Conservation (phyloP, 805 yeast species). For the Metschnikowia gelsemii region DNA sequence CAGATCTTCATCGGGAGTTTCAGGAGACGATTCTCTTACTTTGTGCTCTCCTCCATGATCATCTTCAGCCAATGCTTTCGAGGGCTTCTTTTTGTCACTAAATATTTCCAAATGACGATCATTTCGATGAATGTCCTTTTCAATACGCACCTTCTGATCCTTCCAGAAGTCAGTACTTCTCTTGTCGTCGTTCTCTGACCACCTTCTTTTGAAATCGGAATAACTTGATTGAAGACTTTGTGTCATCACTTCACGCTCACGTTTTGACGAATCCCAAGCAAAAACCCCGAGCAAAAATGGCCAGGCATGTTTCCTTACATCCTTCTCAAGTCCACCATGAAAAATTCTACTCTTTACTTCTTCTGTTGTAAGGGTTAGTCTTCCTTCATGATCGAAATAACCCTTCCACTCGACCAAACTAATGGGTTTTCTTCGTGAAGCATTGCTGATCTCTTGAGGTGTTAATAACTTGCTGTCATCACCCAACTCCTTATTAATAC, state of each 20-base stretch:
- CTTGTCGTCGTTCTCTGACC: slow-evolving; percentile 58
- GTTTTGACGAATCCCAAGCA: slow-evolving; percentile 81
- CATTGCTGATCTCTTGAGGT: slow-evolving; percentile 55
- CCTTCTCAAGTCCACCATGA: slow-evolving; percentile 77
- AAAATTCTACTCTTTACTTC: slow-evolving; percentile 84
- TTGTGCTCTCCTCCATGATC: not conserved
- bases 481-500: slow-evolving; percentile 62
- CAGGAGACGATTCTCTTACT: slow-evolving; percentile 27
- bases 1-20: slow-evolving; percentile 41
- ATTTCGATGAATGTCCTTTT: slow-evolving; percentile 89
- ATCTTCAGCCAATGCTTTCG: not conserved
- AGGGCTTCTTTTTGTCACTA: slow-evolving; percentile 42
- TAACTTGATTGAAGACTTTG: slow-evolving; percentile 60
- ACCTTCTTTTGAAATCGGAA: slow-evolving; percentile 62
- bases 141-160: slow-evolving; percentile 87
- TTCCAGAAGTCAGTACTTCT: slow-evolving; percentile 67
- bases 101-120: slow-evolving; percentile 76
- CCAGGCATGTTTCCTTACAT: slow-evolving; percentile 77
- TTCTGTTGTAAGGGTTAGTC: slow-evolving; percentile 65
- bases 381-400: slow-evolving; percentile 77
- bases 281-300: slow-evolving; percentile 75
- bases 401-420: slow-evolving; percentile 75
- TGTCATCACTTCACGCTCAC: slow-evolving; percentile 62
- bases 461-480: slow-evolving; percentile 44
- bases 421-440: slow-evolving; percentile 69